Base-by-base conservation (phyloP, 305 asterid species). In the Galium porrigens region DNA sequence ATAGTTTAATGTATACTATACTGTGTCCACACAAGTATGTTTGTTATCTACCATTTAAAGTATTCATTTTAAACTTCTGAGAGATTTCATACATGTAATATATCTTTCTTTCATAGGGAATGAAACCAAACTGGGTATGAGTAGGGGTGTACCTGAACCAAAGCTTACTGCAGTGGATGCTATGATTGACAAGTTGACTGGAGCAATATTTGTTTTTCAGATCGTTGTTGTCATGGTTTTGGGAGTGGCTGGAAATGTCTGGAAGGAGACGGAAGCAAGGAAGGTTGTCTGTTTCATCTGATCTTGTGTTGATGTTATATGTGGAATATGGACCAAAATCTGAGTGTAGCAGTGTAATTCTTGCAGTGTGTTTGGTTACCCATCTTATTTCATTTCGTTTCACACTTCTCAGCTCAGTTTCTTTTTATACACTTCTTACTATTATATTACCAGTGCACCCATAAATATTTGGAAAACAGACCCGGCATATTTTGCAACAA, bases 91-190 rank as follows among this genome's bases (percentile, higher is more conserved):
- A 7, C 33, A 58, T 22, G 22, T 22, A 0, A 22, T 22, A 22
- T 72, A 30, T 55, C 34, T 54, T 36, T 73, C 60, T 67, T 58
- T 64, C 60, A 62, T 82, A 89, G 96, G 96, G 74, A 92, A 89
- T 70, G 95, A 89, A 81, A 92, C 99, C 76, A 92, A 92, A 87
- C 84, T 89, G 82, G 99, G 99, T 61, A 86, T 92, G 99, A 79
- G 95, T 78, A 82, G 99, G 83, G 96, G 99, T 65, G 74, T 92
- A 77, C 86, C 99, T 70, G 99, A 92, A 80, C 99, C 96, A 65
- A 92, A 92, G 85, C 95, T 92, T 72, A 89, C 99, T 60, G 96
- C 96, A 69, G 90, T 89, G 68, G 99, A 92, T 83, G 99, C 99
- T 67, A 92, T 89, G 95, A 89, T 92, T 72, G 99, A 92, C 86